Percentiles rank a stretch among this genome's conserved stretches.
Evolutionary conservation across 2,329 filamentous ascomycete genomes (phyloP).

Genomic region (Coniella vitis): DNA sequence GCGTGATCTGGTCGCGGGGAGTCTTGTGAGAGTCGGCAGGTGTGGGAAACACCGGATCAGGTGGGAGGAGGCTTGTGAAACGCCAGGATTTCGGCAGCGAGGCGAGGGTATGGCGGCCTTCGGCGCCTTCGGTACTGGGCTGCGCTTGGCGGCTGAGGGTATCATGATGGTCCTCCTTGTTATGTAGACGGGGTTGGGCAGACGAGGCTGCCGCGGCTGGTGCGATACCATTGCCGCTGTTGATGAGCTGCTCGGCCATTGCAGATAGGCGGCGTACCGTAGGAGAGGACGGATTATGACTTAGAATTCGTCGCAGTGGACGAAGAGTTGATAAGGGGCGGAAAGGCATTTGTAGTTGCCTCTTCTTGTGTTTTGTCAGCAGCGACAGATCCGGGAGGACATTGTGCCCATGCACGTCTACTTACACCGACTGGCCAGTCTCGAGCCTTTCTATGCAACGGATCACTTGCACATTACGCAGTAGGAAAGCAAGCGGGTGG

Average conservation of each 20-base stretch:
- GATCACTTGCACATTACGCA: too few species aligned
- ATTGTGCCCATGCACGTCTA: too few species aligned
- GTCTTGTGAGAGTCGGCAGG: slow-evolving; percentile 76
- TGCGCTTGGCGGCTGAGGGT: slow-evolving; percentile 4
- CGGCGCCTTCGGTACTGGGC: slow-evolving; percentile 15
- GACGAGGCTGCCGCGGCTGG: slow-evolving; percentile 2
- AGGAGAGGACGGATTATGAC: not conserved
- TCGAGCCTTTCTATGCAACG: not conserved
- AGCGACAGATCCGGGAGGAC: not conserved
- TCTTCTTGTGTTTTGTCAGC: not conserved
- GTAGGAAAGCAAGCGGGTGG: too few species aligned
- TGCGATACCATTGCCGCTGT: slow-evolving; percentile 9
- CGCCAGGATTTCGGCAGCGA: slow-evolving; percentile 59
- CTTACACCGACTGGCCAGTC: not conserved
- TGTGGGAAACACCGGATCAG: slow-evolving; percentile 73
- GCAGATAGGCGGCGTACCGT: slow-evolving; percentile 2
- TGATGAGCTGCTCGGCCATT: slow-evolving; percentile 12
- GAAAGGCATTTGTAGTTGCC: slow-evolving; percentile 6
- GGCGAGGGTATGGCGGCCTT: slow-evolving; percentile 36
- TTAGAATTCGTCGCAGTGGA: slow-evolving; percentile 7
- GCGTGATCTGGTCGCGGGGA: slow-evolving; percentile 67
- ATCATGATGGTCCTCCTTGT: slow-evolving; percentile 3
- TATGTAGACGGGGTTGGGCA: not conserved
- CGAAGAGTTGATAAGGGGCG: slow-evolving; percentile 3
- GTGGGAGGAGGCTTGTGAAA: slow-evolving; percentile 60